These are phyloP conservation scores for Zymoseptoria tritici DNA, from an alignment of 2,329 filamentous ascomycete species.

Conservation along the genomic window DNA sequence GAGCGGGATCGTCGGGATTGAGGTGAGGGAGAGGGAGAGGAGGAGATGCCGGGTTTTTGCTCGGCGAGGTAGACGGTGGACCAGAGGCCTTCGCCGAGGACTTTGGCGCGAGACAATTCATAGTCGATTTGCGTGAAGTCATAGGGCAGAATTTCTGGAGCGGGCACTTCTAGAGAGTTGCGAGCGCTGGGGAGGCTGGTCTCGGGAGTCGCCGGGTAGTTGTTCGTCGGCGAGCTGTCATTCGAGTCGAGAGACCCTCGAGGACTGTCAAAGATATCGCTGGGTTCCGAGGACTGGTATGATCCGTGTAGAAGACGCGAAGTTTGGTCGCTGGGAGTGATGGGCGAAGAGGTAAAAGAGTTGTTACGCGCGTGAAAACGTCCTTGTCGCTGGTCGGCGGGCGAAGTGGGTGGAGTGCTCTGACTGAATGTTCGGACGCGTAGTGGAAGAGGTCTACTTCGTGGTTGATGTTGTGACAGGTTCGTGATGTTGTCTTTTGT, in stretches of 20 bases:
- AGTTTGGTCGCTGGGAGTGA: slow-evolving; percentile 9
- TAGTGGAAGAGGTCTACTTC: slow-evolving; percentile 15
- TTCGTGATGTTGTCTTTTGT: background rate
- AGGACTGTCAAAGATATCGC: slow-evolving; percentile 2
- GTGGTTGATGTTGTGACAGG: slow-evolving; percentile 1
- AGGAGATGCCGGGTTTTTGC: slow-evolving; percentile 9
- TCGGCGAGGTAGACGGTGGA: slow-evolving; percentile 30
- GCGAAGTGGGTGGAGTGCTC: slow-evolving; percentile 8
- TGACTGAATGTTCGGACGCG: slow-evolving; percentile 16
- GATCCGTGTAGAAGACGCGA: slow-evolving; percentile 1
- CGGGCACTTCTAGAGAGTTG: slow-evolving; percentile 12
- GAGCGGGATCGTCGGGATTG: background rate
- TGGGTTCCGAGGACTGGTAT: background rate
- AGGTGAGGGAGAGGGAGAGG: background rate
- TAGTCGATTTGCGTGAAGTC: slow-evolving; percentile 26
- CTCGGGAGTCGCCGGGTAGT: slow-evolving; percentile 10
- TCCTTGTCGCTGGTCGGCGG: slow-evolving; percentile 8
- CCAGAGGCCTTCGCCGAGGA: slow-evolving; percentile 31
- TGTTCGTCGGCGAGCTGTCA: slow-evolving; percentile 6
- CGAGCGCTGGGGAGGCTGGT: slow-evolving; percentile 14
- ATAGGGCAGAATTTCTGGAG: slow-evolving; percentile 12
- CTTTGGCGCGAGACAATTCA: slow-evolving; percentile 26
- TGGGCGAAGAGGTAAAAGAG: slow-evolving; percentile 6
- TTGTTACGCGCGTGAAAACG: slow-evolving; percentile 12
- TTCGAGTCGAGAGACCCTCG: slow-evolving; percentile 10